Evolutionary conservation across 495 filamentous ascomycete species (phyloP).

Genomic region (Penicillium parvum): DNA sequence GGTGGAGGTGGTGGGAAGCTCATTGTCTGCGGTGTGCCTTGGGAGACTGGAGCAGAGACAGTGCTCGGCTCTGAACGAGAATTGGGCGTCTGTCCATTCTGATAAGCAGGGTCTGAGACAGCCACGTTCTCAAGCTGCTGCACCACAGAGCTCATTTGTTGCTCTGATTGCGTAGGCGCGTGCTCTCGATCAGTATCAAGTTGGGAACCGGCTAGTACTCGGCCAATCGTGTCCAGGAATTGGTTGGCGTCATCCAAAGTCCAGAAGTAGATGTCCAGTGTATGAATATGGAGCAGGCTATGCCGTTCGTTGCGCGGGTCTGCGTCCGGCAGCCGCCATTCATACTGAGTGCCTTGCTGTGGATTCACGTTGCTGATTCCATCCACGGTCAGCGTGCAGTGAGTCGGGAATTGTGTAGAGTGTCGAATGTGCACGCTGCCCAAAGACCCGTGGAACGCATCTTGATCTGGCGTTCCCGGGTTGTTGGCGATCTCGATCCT

Average conservation of each 20-base stretch:
- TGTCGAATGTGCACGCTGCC: slow-evolving; percentile 62
- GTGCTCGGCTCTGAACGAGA: slow-evolving; percentile 36
- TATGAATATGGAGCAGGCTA: slow-evolving; percentile 72
- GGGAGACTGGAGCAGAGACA: slow-evolving; percentile 31
- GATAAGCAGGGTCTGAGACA: slow-evolving; percentile 59
- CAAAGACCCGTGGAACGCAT: slow-evolving; percentile 77
- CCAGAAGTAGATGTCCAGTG: slow-evolving; percentile 90
- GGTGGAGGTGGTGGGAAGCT: slow-evolving; percentile 44
- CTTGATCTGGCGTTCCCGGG: slow-evolving; percentile 78
- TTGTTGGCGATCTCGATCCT: slow-evolving; percentile 86
- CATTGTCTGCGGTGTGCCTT: slow-evolving; percentile 15
- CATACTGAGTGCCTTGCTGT: slow-evolving; percentile 36
- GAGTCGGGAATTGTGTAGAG: slow-evolving; percentile 71
- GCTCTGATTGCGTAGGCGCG: slow-evolving; percentile 44
- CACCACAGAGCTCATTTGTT: slow-evolving; percentile 70
- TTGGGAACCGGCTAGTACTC: slow-evolving; percentile 57
- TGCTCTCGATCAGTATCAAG: slow-evolving; percentile 41
- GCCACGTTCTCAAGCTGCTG: slow-evolving; percentile 80
- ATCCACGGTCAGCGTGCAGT: slow-evolving; percentile 73
- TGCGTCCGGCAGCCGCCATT: slow-evolving; percentile 75
- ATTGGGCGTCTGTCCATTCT: slow-evolving; percentile 49
- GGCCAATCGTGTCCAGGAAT: slow-evolving; percentile 63
- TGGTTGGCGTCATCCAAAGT: slow-evolving; percentile 66
- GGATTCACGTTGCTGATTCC: slow-evolving; percentile 33
- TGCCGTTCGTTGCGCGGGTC: slow-evolving; percentile 65